phyloP scores from a whole-genome alignment of 2,329 filamentous ascomycete genomes.

The Sphaceloma murrayae region DNA sequence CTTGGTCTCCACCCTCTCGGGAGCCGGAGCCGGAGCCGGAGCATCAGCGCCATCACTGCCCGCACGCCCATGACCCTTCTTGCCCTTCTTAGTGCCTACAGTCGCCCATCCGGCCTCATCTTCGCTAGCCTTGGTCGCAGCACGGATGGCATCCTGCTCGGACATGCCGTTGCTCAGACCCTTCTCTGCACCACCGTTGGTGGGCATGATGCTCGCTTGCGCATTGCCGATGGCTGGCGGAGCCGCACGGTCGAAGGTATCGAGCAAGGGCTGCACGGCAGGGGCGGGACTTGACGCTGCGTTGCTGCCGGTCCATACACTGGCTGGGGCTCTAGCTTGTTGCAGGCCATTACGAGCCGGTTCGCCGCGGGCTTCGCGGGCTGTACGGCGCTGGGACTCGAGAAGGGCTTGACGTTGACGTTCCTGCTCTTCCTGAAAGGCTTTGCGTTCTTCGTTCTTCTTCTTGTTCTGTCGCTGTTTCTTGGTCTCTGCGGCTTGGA shows the following conservation, averaged over 20 bases:
- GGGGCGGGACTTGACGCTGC: constrained; percentile 20
- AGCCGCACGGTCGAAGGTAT: constrained; percentile 39
- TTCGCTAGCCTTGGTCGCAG: constrained; percentile 38
- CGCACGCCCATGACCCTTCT: constrained; percentile 34
- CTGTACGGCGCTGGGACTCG: constrained; percentile 74
- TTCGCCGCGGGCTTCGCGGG: constrained; percentile 72
- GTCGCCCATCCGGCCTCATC: constrained; percentile 51
- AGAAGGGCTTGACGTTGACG: constrained; percentile 63
- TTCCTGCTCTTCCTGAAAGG: constrained; percentile 66
- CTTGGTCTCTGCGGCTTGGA: constrained; percentile 70
- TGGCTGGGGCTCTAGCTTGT: constrained; percentile 38
- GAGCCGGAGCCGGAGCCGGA: constrained; percentile 8
- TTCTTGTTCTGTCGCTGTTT: constrained; percentile 89
- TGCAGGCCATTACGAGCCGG: constrained; percentile 67
- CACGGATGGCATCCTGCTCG: constrained; percentile 52
- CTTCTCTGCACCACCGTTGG: constrained; percentile 26
- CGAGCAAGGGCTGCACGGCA: constrained; percentile 32
- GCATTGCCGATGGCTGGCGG: constrained; percentile 32
- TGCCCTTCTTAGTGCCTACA: constrained; percentile 39
- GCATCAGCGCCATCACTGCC: constrained; percentile 11
- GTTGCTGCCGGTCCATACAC: constrained; percentile 43
- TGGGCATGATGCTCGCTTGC: constrained; percentile 30
- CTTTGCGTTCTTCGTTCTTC: constrained; percentile 75
- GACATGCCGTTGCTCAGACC: constrained; percentile 43
- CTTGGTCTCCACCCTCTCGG: constrained; percentile 4